Conservation (phyloP, 2,329 filamentous ascomycete genomes). For the Aureobasidium sp. region DNA sequence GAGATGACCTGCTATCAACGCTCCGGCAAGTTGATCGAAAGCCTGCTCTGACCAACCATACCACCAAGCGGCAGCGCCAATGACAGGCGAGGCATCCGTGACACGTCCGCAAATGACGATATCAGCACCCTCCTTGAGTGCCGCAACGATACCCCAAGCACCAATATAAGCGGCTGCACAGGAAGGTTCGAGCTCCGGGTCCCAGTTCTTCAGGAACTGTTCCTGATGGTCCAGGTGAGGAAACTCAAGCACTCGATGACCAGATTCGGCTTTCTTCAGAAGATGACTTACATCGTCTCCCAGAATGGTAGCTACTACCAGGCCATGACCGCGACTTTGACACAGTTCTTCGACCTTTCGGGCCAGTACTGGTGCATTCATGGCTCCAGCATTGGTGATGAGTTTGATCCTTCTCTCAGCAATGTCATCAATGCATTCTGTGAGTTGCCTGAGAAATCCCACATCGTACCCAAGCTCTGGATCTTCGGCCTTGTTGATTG, state of each 20-base stretch:
- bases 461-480: constrained; percentile 32
- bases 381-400: constrained; percentile 62
- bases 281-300: constrained; percentile 45
- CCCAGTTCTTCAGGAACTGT: constrained; percentile 26
- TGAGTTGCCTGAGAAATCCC: constrained; percentile 55
- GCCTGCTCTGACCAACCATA: constrained; percentile 46
- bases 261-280: background rate
- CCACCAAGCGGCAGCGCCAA: constrained; percentile 51
- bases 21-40: constrained; percentile 44
- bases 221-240: constrained; percentile 15
- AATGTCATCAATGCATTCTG: constrained; percentile 50
- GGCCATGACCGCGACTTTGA: constrained; percentile 36
- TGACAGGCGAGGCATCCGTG: constrained; percentile 48
- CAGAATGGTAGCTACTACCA: constrained; percentile 55
- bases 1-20: constrained; percentile 48
- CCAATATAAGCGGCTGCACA: constrained; percentile 48
- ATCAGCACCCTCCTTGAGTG: constrained; percentile 45
- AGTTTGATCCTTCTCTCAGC: constrained; percentile 58
- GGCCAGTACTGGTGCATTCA: constrained; percentile 60
- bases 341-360: constrained; percentile 46
- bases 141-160: constrained; percentile 47
- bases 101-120: constrained; percentile 52
- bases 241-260: constrained; percentile 8
- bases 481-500: constrained; percentile 16
- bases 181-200: constrained; percentile 28